These are phyloP conservation scores for Heterobasidion parviporum DNA, from an alignment of 1,284 basidiomycete species.

Conservation along the genomic window DNA sequence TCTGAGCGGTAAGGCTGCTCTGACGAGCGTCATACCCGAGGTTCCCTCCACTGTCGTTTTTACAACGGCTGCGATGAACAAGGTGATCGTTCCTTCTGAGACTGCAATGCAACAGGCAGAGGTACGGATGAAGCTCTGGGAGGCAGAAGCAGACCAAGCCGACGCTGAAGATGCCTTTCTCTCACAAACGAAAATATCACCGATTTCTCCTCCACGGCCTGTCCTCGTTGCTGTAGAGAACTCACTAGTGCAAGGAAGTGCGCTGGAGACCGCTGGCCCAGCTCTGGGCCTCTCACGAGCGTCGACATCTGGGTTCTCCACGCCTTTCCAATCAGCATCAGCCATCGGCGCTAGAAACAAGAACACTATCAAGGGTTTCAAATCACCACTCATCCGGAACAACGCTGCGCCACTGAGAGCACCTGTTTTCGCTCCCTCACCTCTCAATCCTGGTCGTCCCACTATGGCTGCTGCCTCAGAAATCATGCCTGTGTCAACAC, in stretches of 20 bases:
- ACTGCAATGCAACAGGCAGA: slow-evolving; percentile 49
- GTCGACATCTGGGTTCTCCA: not conserved
- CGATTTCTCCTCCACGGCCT: slow-evolving; percentile 24
- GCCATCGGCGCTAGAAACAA: slow-evolving; percentile 17
- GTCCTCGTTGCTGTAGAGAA: slow-evolving; percentile 37
- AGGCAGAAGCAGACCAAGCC: slow-evolving; percentile 28
- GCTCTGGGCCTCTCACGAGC: not conserved
- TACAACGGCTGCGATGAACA: slow-evolving; percentile 8
- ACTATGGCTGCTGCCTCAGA: slow-evolving; percentile 2
- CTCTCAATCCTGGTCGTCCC: slow-evolving; percentile 20
- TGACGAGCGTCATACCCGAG: not conserved
- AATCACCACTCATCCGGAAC: slow-evolving; percentile 37
- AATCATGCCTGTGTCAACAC: slow-evolving; percentile 12
- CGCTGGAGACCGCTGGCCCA: slow-evolving; percentile 24
- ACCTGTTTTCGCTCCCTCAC: slow-evolving; percentile 18
- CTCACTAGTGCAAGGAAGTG: slow-evolving; percentile 20
- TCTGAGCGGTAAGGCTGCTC: not conserved
- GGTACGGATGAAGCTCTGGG: slow-evolving; percentile 45
- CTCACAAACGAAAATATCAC: slow-evolving; percentile 1
- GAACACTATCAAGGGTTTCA: slow-evolving; percentile 39
- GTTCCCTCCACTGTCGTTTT: slow-evolving; percentile 1
- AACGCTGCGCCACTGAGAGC: slow-evolving; percentile 10
- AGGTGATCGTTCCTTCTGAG: slow-evolving; percentile 42
- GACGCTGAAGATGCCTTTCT: slow-evolving; percentile 19
- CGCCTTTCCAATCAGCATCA: slow-evolving; percentile 13